Percentiles rank a stretch among this genome's conserved stretches.
These are phyloP conservation scores for Ustilago lituana DNA, from an alignment of 1,284 basidiomycete genomes.

Conservation along the genomic window DNA sequence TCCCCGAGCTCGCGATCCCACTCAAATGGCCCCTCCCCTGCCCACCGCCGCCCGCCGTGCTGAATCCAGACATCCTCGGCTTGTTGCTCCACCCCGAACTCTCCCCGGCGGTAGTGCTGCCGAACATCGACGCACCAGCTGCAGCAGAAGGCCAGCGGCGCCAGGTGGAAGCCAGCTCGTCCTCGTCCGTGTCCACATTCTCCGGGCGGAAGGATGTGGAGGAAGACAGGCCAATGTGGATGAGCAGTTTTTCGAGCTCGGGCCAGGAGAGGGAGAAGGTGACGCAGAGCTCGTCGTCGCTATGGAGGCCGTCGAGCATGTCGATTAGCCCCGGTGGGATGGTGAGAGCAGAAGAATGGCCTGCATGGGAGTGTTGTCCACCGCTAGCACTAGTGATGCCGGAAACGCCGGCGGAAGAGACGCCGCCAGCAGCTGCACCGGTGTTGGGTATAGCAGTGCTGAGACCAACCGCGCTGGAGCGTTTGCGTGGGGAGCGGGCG, in stretches of 20 bases:
- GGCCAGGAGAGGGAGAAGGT: conserved; percentile 84
- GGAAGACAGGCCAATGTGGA: conserved; percentile 33
- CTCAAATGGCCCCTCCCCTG: conserved; percentile 13
- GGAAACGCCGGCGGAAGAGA: background rate
- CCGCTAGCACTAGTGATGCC: conserved; percentile 15
- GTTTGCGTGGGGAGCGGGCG: conserved; percentile 35
- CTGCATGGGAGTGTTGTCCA: conserved; percentile 1
- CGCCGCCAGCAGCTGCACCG: background rate
- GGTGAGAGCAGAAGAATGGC: background rate
- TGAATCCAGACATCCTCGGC: conserved; percentile 29
- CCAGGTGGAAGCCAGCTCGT: conserved; percentile 25
- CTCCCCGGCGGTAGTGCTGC: conserved; percentile 2
- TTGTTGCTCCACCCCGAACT: conserved; percentile 45
- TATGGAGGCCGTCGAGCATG: conserved; percentile 84
- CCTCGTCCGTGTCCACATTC: conserved; percentile 31
- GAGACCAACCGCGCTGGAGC: conserved; percentile 20
- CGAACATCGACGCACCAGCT: conserved; percentile 7
- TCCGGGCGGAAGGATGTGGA: background rate
- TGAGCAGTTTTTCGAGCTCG: conserved; percentile 79
- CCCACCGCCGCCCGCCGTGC: conserved; percentile 2
- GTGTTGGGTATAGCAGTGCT: conserved; percentile 18
- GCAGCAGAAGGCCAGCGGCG: conserved; percentile 28
- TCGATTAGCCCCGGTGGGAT: conserved; percentile 71
- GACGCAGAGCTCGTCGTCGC: conserved; percentile 88
- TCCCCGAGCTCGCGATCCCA: conserved; percentile 10